Conservation (phyloP, 257 asterid species). For the Anisodus tanguticus region DNA sequence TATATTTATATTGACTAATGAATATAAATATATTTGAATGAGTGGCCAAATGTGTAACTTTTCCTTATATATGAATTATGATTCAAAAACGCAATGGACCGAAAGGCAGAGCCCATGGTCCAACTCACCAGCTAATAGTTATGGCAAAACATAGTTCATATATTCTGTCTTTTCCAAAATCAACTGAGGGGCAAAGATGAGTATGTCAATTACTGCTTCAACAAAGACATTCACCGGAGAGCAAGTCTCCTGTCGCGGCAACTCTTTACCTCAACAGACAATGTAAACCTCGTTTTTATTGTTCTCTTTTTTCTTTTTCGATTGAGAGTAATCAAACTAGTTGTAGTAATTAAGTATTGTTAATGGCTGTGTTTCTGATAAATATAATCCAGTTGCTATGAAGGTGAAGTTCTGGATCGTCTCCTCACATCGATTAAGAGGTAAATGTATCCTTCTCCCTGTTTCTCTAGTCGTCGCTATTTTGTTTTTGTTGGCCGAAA, state of each 20-base stretch:
- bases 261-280: neutral
- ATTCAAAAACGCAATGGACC: too few relatives aligned
- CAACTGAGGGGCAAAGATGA: neutral
- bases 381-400: slow-evolving; percentile 56
- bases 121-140: neutral
- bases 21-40: too few relatives aligned
- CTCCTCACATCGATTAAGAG: slow-evolving; percentile 59
- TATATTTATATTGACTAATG: too few relatives aligned
- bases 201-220: slow-evolving; percentile 1
- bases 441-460: slow-evolving; percentile 35
- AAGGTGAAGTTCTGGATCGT: slow-evolving; percentile 63
- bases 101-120: neutral
- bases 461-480: neutral
- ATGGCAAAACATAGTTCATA: too few relatives aligned
- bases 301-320: neutral
- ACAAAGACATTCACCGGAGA: too few relatives aligned
- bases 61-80: too few relatives aligned
- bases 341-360: neutral
- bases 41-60: too few relatives aligned
- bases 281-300: neutral
- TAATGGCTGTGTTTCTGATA: neutral
- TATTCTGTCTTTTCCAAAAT: neutral
- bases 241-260: too few relatives aligned
- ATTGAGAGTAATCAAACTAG: neutral
- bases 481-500: neutral